A percentile compares a stretch with the other conserved stretches of the same genome.
Conservation (phyloP, 495 filamentous ascomycete species). For the Trichoderma parareesei region DNA sequence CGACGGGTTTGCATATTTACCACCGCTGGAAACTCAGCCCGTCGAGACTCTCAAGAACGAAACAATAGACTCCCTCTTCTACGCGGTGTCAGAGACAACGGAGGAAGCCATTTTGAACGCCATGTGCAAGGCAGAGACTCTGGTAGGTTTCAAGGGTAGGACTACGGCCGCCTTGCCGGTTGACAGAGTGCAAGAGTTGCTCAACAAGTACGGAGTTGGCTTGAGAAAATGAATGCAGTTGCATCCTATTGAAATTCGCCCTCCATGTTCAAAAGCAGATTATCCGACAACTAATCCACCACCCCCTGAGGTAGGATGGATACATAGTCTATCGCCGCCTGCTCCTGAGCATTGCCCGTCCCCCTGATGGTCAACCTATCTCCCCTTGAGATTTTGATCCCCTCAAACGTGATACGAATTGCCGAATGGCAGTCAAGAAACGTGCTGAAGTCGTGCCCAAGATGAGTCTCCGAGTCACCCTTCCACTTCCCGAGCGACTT, state of each 20-base stretch:
- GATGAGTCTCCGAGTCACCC: constrained; percentile 46
- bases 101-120: constrained; percentile 24
- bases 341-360: constrained; percentile 49
- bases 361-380: constrained; percentile 54
- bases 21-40: background rate
- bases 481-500: constrained; percentile 46
- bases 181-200: no score
- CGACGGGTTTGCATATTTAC: background rate
- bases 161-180: no score
- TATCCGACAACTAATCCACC: constrained; percentile 38
- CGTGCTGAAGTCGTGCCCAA: constrained; percentile 48
- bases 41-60: constrained; percentile 1
- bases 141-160: background rate
- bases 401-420: constrained; percentile 49
- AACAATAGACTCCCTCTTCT: constrained; percentile 18
- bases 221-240: no score
- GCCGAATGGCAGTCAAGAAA: constrained; percentile 58
- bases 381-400: constrained; percentile 43
- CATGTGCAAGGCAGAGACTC: constrained; percentile 9
- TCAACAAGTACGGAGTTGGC: no score
- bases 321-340: constrained; percentile 60
- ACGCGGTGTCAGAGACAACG: constrained; percentile 19
- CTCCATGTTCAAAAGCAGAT: no score
- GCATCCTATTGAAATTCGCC: no score
- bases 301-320: constrained; percentile 49